Base-by-base conservation (phyloP, 257 asterid genomes). In the Prunella vulgaris region DNA sequence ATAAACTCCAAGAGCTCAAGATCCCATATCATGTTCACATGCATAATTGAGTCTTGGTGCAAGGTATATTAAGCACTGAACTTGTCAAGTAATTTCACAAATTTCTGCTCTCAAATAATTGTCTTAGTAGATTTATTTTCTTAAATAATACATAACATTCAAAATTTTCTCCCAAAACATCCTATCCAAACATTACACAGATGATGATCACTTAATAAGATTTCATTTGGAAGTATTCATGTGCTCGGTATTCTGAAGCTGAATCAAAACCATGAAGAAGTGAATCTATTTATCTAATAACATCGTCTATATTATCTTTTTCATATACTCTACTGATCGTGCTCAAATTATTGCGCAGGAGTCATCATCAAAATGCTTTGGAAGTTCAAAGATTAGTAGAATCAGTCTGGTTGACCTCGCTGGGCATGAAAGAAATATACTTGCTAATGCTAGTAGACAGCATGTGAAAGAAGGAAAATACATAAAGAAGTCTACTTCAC, bases 1-100 rank as follows among this genome's bases (percentile, higher is more conserved):
- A 71, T 88, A 17, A 94, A 94, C 73, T 91, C 97, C 62, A 94
- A 89, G 87, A 94, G 97, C 82, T 94, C 99, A 78, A 93, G 97
- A 78, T 93, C 99, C 68, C 97, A 90, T 76, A 76, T 90, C 68
- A 85, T 93, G 72, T 85, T 88, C 77, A 87, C 99, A 15, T 89
- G 93, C 83, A 75, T 91, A 74, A 82, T 94, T 48, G 97, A 94
- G 76, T 94, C 97, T 76, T 94, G 97, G 97, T 84, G 93, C 85
- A 94, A 91, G 97, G 99, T 94, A 88, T 27, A 30, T 13, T 57
- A 57, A 12, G n/a, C n/a, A n/a, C n/a, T n/a, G n/a, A n/a, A n/a
- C n/a, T n/a, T n/a, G n/a, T n/a, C n/a, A n/a, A n/a, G n/a, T n/a
- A n/a, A n/a, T n/a, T n/a, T n/a, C n/a, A n/a, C n/a, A n/a, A n/a